Evolutionary conservation across 208 protist genomes (phyloP).

Genomic region (Zelonia costaricensis): DNA sequence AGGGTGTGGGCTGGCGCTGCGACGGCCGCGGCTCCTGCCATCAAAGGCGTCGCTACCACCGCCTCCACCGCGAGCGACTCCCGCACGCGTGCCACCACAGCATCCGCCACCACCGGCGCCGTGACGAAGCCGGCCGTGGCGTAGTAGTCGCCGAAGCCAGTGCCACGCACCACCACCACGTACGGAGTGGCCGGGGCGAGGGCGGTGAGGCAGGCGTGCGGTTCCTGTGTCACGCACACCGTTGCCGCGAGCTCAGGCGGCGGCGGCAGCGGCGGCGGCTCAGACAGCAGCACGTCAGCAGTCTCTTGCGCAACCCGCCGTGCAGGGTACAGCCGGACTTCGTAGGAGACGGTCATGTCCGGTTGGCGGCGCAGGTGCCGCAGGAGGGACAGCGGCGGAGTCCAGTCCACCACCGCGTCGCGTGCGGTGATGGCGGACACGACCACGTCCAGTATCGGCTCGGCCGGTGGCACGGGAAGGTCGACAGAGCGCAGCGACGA

Average conservation of each 20-base stretch:
- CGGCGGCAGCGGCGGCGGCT: background rate
- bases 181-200: conserved; percentile 14
- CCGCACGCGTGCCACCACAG: conserved; percentile 12
- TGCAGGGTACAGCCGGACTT: conserved; percentile 4
- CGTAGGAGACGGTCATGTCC: conserved; percentile 1
- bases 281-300: background rate
- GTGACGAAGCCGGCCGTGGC: conserved; percentile 6
- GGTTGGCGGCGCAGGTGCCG: conserved; percentile 15
- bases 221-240: conserved; percentile 7
- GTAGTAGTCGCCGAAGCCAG: conserved; percentile 23
- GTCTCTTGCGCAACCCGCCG: background rate
- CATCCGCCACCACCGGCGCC: conserved; percentile 8
- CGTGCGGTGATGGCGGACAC: conserved; percentile 11
- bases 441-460: conserved; percentile 9
- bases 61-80: background rate
- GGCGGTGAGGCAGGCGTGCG: background rate
- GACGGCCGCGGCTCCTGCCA: background rate
- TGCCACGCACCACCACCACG: conserved; percentile 8
- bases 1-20: too few species aligned
- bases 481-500: background rate
- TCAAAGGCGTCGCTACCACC: background rate
- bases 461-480: conserved; percentile 6
- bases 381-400: conserved; percentile 10
- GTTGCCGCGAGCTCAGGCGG: too few species aligned
- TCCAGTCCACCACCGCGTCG: conserved; percentile 15